Evolutionary conservation across 257 asterid genomes (phyloP).

Genomic region (Eucommia ulmoides): DNA sequence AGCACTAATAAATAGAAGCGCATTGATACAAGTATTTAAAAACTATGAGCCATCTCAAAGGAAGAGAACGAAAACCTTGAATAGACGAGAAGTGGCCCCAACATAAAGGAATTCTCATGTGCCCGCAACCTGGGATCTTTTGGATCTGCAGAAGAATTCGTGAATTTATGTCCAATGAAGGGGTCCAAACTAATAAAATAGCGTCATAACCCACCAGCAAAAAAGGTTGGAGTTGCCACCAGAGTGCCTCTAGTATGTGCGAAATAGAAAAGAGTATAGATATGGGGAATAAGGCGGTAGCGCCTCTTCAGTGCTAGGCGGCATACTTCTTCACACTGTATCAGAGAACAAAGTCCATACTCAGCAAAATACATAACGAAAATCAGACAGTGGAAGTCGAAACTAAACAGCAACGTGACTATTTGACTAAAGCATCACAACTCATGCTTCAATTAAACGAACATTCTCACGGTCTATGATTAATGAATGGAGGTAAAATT

Average conservation of each 20-base stretch:
- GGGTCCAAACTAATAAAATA: background rate
- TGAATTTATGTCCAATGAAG: slow-evolving; percentile 5
- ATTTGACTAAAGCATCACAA: too few species aligned
- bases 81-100: slow-evolving; percentile 79
- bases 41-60: slow-evolving; percentile 1
- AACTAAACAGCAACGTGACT: too few species aligned
- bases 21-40: too few species aligned
- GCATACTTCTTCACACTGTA: slow-evolving; percentile 92
- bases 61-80: slow-evolving; percentile 46
- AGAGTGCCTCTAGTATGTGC: slow-evolving; percentile 79
- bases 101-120: slow-evolving; percentile 75
- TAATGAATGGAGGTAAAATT: too few species aligned
- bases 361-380: background rate
- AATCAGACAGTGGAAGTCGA: background rate
- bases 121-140: slow-evolving; percentile 59
- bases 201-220: slow-evolving; percentile 44
- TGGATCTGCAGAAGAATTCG: slow-evolving; percentile 48
- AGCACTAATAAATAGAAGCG: too few species aligned
- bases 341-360: slow-evolving; percentile 2
- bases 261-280: slow-evolving; percentile 78
- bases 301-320: slow-evolving; percentile 85
- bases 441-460: too few species aligned
- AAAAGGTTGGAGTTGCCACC: slow-evolving; percentile 77
- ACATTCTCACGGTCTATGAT: too few species aligned
- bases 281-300: slow-evolving; percentile 78